Base-by-base conservation (phyloP, 1,139 yeast species). In the Yamadazyma blattariae region DNA sequence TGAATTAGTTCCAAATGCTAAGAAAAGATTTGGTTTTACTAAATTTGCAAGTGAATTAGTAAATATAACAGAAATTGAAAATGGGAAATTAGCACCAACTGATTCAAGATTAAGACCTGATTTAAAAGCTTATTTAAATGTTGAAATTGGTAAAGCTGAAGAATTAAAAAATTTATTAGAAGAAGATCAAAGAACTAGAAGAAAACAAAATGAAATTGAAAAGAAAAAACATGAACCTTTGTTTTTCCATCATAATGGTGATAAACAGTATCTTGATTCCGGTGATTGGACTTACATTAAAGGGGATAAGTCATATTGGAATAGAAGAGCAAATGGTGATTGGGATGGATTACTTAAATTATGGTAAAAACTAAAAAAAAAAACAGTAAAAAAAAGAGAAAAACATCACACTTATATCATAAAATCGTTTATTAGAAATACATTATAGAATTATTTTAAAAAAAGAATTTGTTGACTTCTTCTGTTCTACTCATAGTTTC, bases 51-150 rank as follows among this genome's bases (percentile, higher is more conserved):
- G 95, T 9, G 74, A 83, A 25, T 68, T 92, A 54, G 88, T 89
- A 52, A 85, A 87, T 42, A 74, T 88, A 27, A 86, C 96, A 0
- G 64, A 59, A 3, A 61, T 90, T 20, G 96, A 88, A 54, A 55
- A 73, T 24, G 82, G 69, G 10, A 42, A 57, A 1, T 50, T 90
- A 33, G 82, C 97, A 3, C 92, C 90, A 5, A 87, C 95, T 0
- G 98, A 92, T 55, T 85, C 96, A 4, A 76, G 98, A 52, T 60
- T 81, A 30, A 75, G 98, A 51, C 97, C 97, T 0, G 98, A 92
- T 57, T 77, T 88, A 52, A 65, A 75, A 30, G 63, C 69, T 6
- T 88, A 88, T 48, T 95, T 88, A 51, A 53, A 70, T 16, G 94
- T 94, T 3, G 63, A 78, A 15, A 61, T 82, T 7, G 86, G 77